phyloP scores from a whole-genome alignment of 2,329 filamentous ascomycete genomes.

The Sporothrix pallida region DNA sequence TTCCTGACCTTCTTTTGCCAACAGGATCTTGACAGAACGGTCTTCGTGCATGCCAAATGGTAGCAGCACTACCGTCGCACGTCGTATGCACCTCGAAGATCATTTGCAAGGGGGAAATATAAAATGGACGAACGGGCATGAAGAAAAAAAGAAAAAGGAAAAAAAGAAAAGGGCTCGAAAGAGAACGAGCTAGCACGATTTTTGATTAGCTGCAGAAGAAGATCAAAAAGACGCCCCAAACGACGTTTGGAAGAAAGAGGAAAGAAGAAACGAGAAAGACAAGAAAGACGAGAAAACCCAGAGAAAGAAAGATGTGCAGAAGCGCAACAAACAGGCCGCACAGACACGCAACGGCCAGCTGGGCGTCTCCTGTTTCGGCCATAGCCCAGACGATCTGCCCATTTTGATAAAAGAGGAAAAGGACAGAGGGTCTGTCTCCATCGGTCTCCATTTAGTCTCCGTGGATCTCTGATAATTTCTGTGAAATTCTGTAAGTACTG shows the following conservation, averaged over 20 bases:
- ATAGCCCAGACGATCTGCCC: slow-evolving; percentile 13
- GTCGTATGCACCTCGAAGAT: slow-evolving; percentile 20
- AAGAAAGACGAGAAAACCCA: not conserved
- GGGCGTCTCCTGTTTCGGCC: slow-evolving; percentile 23
- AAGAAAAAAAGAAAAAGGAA: not conserved
- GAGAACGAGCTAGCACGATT: not conserved
- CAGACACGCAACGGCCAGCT: slow-evolving; percentile 16
- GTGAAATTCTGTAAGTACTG: too few relatives aligned
- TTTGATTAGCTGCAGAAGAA: not conserved
- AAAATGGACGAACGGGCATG: not conserved
- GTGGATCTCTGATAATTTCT: too few relatives aligned
- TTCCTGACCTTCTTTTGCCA: not conserved
- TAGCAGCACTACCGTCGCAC: slow-evolving; percentile 6
- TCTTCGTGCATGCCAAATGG: slow-evolving; percentile 17
- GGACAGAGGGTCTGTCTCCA: not conserved
- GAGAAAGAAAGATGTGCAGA: not conserved
- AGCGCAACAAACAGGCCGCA: not conserved
- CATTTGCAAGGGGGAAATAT: not conserved
- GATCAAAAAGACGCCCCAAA: too few relatives aligned
- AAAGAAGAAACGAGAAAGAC: not conserved
- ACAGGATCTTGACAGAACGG: not conserved
- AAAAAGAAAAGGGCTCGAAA: not conserved
- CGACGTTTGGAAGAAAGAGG: not conserved
- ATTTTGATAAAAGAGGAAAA: slow-evolving; percentile 22
- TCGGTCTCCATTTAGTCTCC: not conserved